Evolutionary conservation across 148 eudicot species (phyloP), one percentile per base, ranked within the genome.

Genomic region (Spergularia bocconei): DNA sequence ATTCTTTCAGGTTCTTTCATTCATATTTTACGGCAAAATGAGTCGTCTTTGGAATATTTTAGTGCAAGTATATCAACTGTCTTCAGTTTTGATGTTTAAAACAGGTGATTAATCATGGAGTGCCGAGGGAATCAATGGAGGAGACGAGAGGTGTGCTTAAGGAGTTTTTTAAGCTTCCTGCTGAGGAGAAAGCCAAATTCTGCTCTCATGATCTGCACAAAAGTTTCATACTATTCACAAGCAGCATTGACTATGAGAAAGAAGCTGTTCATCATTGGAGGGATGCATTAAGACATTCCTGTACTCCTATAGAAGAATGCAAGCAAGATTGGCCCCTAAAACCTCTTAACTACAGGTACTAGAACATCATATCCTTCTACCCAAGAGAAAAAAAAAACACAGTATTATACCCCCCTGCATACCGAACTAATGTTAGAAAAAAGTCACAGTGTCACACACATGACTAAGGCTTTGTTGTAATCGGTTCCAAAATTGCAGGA

Each of bases 241-340:
- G 91, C 64, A 78, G 70, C 61, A 63, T 75, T 1, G 69, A 70
- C 33, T 80, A 50, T 69, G 85, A 70, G 9, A 64, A 44, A 4
- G 84, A 88, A 63, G 82, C 82, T 17, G 72, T 82, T 77, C 85
- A 90, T 65, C 71, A 78, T 52, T 88, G 90, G 91, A 80, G 88
- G 55, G 88, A 87, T 14, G 79, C 80, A 54, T 44, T 86, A 17
- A 79, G 79, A 70, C 87, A 79, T 7, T 50, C 70, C 59, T 86
- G 91, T 65, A 68, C 47, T 70, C 88, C 94, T 33, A 70, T 85
- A 44, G 83, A 86, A 13, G 79, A 87, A 53, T 84, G 88, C 83
- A 65, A 83, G 48, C 76, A 77, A 41, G 64, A 60, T 23, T 85
- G 94, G 87, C 90, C 94, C 1, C 58, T 72, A 41, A 86, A 83